These are phyloP conservation scores for Nemania bipapillata DNA, from an alignment of 2,329 filamentous ascomycete genomes.

Conservation along the genomic window DNA sequence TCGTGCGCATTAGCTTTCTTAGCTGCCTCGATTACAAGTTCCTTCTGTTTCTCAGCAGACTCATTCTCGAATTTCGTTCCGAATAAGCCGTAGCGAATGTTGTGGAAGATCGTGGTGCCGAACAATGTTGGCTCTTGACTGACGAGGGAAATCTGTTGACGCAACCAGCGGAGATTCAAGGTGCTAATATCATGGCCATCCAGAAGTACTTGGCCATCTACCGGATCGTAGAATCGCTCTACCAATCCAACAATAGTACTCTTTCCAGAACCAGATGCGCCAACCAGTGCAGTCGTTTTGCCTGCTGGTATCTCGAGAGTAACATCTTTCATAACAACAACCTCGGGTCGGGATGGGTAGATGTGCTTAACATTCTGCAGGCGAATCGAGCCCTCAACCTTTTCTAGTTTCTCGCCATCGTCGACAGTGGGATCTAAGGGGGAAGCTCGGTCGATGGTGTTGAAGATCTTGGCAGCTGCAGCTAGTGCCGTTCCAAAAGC, in stretches of 20 bases:
- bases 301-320: conserved; percentile 83
- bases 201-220: conserved; percentile 79
- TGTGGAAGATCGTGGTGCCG: conserved; percentile 85
- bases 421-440: conserved; percentile 81
- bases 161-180: conserved; percentile 88
- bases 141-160: conserved; percentile 90
- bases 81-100: conserved; percentile 90
- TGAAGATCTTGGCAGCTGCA: conserved; percentile 90
- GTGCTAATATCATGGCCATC: conserved; percentile 84
- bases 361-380: conserved; percentile 88
- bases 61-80: conserved; percentile 80
- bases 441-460: conserved; percentile 88
- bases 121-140: conserved; percentile 94
- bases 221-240: conserved; percentile 92
- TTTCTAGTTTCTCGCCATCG: conserved; percentile 76
- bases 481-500: conserved; percentile 86
- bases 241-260: conserved; percentile 93
- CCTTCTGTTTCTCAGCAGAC: conserved; percentile 72
- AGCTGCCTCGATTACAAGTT: conserved; percentile 81
- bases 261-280: conserved; percentile 93
- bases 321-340: conserved; percentile 86
- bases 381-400: conserved; percentile 80
- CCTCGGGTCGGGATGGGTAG: conserved; percentile 91
- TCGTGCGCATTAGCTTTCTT: conserved; percentile 94
- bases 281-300: conserved; percentile 92